Base-by-base conservation (phyloP, 2,329 filamentous ascomycete genomes). In the Chrysoporthe austroafricana region DNA sequence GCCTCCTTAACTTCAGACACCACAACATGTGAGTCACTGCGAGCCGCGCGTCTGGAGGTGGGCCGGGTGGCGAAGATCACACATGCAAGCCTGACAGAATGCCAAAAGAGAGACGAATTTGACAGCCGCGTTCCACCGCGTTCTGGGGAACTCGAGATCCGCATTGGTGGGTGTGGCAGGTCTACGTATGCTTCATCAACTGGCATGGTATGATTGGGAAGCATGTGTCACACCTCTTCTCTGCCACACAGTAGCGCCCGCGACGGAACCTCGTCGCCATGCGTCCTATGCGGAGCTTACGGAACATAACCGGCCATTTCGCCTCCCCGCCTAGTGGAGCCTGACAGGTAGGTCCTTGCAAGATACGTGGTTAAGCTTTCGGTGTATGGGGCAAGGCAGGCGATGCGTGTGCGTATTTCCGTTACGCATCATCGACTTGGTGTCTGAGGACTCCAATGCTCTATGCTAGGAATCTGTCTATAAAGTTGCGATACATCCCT, bases 111-210 rank as follows among this genome's bases (percentile, higher is more conserved):
- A 26, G 44, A 57, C 52, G 16, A 42, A 59, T 39, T 39, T 9
- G 36, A 59, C 56, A 32, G 50, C 42, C 32, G 54, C 39, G 43
- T 44, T 63, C 44, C 16, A 36, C 32, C 18, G 18, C 11, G 13
- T 43, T 18, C 48, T 54, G 18, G 13, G 32, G 42, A 11, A 16
- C 16, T 32, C 21, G 14, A 34, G 61, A 26, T 42, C 43, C 61
- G 61, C 42, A 58, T 58, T 26, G 54, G 16, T 11, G 26, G 7
- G 16, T 50, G 39, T 18, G 42, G 57, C 39, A 46, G 18, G 57
- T 8, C 26, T 68, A 62, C 52, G 63, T 66, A 66, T 36, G 52
- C 66, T 36, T 66, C 32, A 43, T 54, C n/a, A 13, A 14, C 59
- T 58, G 21, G 26, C 32, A 39, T n/a, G 16, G 32, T 62, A 32